A percentile compares a stretch with the other conserved stretches of the same genome.
Evolutionary conservation across 495 filamentous ascomycete genomes (phyloP).

Genomic region (Penicillium crystallinum): DNA sequence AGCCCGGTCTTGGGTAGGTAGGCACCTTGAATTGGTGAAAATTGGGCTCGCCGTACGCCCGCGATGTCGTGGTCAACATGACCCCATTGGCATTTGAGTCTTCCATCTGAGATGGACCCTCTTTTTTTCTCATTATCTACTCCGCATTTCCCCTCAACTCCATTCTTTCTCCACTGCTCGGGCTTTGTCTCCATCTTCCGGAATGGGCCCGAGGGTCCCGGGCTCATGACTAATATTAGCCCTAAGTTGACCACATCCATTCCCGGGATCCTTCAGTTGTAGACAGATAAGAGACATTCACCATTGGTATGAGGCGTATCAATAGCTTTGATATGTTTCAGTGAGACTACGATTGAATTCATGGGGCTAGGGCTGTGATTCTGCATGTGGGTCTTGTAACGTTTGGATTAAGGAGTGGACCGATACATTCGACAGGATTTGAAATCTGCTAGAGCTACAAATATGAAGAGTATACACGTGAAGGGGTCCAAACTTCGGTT

Average conservation of each 20-base stretch:
- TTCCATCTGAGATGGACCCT: not conserved
- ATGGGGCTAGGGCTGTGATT: too few relatives aligned
- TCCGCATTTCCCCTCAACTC: not conserved
- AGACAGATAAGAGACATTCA: not conserved
- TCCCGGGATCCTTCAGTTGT: not conserved
- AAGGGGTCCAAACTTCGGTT: too few relatives aligned
- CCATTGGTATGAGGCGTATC: too few relatives aligned
- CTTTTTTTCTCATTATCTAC: not conserved
- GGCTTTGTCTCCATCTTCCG: constrained; percentile 7
- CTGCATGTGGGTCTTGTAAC: too few relatives aligned
- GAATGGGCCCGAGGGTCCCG: not conserved
- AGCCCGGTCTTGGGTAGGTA: too few relatives aligned
- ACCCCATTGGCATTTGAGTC: not conserved
- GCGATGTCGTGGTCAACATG: constrained; percentile 19
- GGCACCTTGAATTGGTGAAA: constrained; percentile 71
- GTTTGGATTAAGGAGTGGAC: too few relatives aligned
- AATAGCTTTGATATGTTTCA: too few relatives aligned
- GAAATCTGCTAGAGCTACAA: too few relatives aligned
- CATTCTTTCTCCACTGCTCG: not conserved
- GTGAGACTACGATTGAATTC: too few relatives aligned
- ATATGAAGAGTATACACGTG: too few relatives aligned
- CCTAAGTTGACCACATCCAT: not conserved
- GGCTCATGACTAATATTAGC: constrained; percentile 1
- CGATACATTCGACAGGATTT: too few relatives aligned
- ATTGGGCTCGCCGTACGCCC: constrained; percentile 17